A percentile compares a stretch with the other conserved stretches of the same genome.
These are phyloP conservation scores for Aspergillus sclerotiicarbonarius DNA, from an alignment of 495 filamentous ascomycete genomes.

Conservation along the genomic window DNA sequence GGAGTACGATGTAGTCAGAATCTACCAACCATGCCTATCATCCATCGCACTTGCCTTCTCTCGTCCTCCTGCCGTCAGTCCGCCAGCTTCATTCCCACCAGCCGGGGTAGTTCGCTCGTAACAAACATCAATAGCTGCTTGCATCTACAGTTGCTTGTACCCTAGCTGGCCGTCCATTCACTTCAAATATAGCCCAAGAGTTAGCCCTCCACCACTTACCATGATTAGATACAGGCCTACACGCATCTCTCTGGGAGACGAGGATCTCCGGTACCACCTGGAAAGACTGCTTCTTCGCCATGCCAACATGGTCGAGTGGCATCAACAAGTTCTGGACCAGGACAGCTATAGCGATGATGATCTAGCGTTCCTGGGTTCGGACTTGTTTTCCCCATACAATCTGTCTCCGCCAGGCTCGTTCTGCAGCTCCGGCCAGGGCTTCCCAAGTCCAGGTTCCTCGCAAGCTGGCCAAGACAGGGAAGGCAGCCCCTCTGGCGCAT, in stretches of 20 bases:
- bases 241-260: conserved; percentile 49
- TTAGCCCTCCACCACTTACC: neutral
- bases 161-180: too few relatives aligned
- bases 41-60: too few relatives aligned
- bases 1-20: too few relatives aligned
- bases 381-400: conserved; percentile 7
- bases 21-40: too few relatives aligned
- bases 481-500: neutral
- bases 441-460: neutral
- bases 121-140: too few relatives aligned
- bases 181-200: neutral
- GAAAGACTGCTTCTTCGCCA: conserved; percentile 20
- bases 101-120: too few relatives aligned
- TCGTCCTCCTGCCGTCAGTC: too few relatives aligned
- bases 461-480: neutral
- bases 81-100: too few relatives aligned
- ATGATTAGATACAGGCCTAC: conserved; percentile 60
- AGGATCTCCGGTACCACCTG: conserved; percentile 46
- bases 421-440: conserved; percentile 5
- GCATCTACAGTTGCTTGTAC: too few relatives aligned
- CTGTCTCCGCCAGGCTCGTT: neutral
- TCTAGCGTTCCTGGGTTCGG: conserved; percentile 11
- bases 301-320: conserved; percentile 16
- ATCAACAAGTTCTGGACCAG: conserved; percentile 22
- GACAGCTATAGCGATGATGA: conserved; percentile 12